These are phyloP conservation scores for Aeminium ludgeri DNA, from an alignment of 495 filamentous ascomycete genomes.

Conservation along the genomic window DNA sequence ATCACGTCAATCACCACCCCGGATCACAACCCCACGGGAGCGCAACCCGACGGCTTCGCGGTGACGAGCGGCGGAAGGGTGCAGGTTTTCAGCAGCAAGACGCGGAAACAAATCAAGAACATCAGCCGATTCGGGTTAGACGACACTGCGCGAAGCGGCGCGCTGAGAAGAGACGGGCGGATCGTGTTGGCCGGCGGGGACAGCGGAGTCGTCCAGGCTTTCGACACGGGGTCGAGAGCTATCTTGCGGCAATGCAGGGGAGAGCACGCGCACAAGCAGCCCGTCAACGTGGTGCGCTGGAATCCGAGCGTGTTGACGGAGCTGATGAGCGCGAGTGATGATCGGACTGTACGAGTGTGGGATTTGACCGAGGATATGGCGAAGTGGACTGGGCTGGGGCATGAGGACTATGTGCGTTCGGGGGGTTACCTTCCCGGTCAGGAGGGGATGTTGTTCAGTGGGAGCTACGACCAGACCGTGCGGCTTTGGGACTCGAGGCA, in stretches of 20 bases:
- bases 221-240: conserved; percentile 73
- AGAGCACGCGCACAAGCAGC: conserved; percentile 62
- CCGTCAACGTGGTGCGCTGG: conserved; percentile 82
- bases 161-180: conserved; percentile 74
- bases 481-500: conserved; percentile 81
- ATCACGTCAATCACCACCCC: conserved; percentile 82
- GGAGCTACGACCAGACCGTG: conserved; percentile 88
- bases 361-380: conserved; percentile 69
- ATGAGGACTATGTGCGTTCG: conserved; percentile 78
- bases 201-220: conserved; percentile 78
- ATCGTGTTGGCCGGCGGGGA: conserved; percentile 84
- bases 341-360: conserved; percentile 84
- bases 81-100: conserved; percentile 81
- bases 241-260: conserved; percentile 86
- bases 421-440: conserved; percentile 74
- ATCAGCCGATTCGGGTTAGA: conserved; percentile 65
- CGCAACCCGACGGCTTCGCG: conserved; percentile 58
- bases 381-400: conserved; percentile 64
- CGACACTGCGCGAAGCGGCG: conserved; percentile 69
- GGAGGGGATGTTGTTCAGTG: conserved; percentile 59
- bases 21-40: conserved; percentile 31
- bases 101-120: conserved; percentile 73
- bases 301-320: conserved; percentile 70
- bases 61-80: conserved; percentile 81
- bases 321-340: conserved; percentile 71